These are phyloP conservation scores for Diaporthe humulicola DNA, from an alignment of 2,329 filamentous ascomycete genomes.

Conservation along the genomic window DNA sequence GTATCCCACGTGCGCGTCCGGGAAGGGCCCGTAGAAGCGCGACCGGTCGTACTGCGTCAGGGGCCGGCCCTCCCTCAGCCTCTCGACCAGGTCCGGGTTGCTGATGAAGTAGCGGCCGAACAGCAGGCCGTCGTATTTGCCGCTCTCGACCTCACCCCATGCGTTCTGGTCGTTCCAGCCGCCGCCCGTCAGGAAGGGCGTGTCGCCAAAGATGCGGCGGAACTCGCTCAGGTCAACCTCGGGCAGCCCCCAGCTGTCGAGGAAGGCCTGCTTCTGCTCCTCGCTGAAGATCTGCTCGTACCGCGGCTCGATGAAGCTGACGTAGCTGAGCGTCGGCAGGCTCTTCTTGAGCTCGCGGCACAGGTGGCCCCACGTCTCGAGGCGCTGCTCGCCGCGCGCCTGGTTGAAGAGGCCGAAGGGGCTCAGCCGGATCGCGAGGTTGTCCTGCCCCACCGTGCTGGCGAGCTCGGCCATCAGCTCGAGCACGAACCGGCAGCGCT, in stretches of 20 bases:
- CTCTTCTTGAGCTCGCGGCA: slow-evolving; percentile 59
- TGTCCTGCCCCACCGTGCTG: slow-evolving; percentile 62
- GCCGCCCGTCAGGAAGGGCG: slow-evolving; percentile 50
- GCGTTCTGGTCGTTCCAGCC: slow-evolving; percentile 45
- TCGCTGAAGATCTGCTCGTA: slow-evolving; percentile 52
- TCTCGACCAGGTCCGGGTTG: slow-evolving; percentile 59
- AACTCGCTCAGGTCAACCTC: slow-evolving; percentile 35
- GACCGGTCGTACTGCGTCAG: slow-evolving; percentile 53
- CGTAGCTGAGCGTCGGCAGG: slow-evolving; percentile 64
- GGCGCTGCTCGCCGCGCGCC: slow-evolving; percentile 64
- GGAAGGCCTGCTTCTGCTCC: slow-evolving; percentile 45
- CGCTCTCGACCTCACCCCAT: slow-evolving; percentile 45
- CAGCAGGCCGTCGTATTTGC: slow-evolving; percentile 47
- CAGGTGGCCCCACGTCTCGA: slow-evolving; percentile 67
- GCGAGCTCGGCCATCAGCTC: slow-evolving; percentile 66
- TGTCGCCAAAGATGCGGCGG: slow-evolving; percentile 39
- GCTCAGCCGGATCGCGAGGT: slow-evolving; percentile 64
- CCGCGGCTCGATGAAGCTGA: slow-evolving; percentile 69
- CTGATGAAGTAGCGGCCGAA: slow-evolving; percentile 59
- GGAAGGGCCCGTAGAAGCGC: slow-evolving; percentile 52
- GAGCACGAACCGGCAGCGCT: slow-evolving; percentile 63
- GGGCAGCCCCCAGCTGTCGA: slow-evolving; percentile 34
- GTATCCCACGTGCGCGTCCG: slow-evolving; percentile 28
- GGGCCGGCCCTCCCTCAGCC: slow-evolving; percentile 52
- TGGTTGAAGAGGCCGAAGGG: slow-evolving; percentile 68